Percentiles rank a stretch among this genome's conserved stretches.
Evolutionary conservation across 495 filamentous ascomycete genomes (phyloP).

Genomic region (Amphirosellinia nigrospora): DNA sequence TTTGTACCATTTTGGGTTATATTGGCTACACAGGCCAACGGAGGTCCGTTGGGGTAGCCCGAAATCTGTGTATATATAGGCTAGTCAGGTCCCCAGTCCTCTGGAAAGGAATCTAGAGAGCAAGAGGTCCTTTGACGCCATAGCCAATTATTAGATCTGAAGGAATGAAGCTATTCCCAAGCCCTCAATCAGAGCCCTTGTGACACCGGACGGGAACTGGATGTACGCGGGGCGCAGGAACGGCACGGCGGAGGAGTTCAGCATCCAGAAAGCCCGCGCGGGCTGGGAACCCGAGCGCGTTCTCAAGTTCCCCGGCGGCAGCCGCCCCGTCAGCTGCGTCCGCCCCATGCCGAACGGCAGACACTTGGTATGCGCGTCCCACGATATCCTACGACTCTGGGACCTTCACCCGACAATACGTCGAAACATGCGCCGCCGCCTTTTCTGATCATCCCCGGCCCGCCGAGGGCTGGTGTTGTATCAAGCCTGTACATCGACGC

Average conservation of each 20-base stretch:
- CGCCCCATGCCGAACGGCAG: slow-evolving; percentile 91
- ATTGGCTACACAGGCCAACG: too few relatives aligned
- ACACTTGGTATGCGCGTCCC: slow-evolving; percentile 91
- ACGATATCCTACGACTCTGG: slow-evolving; percentile 92
- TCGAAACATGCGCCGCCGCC: slow-evolving; percentile 81
- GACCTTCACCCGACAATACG: slow-evolving; percentile 71
- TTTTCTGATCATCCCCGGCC: slow-evolving; percentile 92
- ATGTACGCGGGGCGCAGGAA: slow-evolving; percentile 94
- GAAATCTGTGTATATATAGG: too few relatives aligned
- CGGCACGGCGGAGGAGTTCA: slow-evolving; percentile 93
- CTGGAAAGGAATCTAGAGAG: too few relatives aligned
- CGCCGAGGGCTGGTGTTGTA: slow-evolving; percentile 86
- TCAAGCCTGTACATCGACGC: slow-evolving; percentile 83
- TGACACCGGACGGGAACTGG: slow-evolving; percentile 94
- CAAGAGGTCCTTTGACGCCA: too few relatives aligned
- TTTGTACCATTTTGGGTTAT: too few relatives aligned
- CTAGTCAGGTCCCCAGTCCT: too few relatives aligned
- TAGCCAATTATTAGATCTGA: too few relatives aligned
- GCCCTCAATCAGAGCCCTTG: too few relatives aligned
- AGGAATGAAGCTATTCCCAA: too few relatives aligned
- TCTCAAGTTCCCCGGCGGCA: slow-evolving; percentile 89
- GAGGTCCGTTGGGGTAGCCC: too few relatives aligned
- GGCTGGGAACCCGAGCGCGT: slow-evolving; percentile 71
- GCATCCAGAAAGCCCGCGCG: slow-evolving; percentile 74
- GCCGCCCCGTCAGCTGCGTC: slow-evolving; percentile 85